Evolutionary conservation across 345 rosid species (phyloP).

Genomic region (Bruguiera gymnorhiza): DNA sequence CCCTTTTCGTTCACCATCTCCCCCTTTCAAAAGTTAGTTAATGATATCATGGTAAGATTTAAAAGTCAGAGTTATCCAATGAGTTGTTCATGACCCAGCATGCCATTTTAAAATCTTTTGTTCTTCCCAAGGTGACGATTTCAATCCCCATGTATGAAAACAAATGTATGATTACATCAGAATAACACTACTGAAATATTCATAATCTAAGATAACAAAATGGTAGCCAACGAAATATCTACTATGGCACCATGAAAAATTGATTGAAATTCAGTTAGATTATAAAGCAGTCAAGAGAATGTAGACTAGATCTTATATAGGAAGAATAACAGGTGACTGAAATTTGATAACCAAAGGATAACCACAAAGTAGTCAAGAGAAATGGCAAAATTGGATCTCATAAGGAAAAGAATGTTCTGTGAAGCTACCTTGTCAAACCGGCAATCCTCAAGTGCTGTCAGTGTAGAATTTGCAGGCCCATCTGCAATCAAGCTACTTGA

Average conservation of each 20-base stretch:
- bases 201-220: no score
- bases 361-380: neutral
- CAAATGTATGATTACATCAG: neutral
- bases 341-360: neutral
- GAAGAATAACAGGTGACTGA: neutral
- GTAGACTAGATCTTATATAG: neutral
- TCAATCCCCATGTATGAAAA: neutral
- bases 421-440: constrained; percentile 90
- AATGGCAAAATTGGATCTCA: neutral
- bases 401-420: neutral
- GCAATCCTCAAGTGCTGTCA: constrained; percentile 69
- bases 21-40: no score
- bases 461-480: constrained; percentile 51
- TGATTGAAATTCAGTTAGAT: no score
- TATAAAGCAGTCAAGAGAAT: no score
- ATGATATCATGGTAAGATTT: neutral
- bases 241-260: no score
- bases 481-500: constrained; percentile 69
- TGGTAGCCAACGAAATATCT: no score
- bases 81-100: neutral
- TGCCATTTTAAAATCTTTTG: neutral
- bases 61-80: neutral
- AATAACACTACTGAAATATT: neutral
- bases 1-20: no score
- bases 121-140: neutral